Conservation (phyloP, 2,329 filamentous ascomycete species). For the Purpureocillium takamizusanense region DNA sequence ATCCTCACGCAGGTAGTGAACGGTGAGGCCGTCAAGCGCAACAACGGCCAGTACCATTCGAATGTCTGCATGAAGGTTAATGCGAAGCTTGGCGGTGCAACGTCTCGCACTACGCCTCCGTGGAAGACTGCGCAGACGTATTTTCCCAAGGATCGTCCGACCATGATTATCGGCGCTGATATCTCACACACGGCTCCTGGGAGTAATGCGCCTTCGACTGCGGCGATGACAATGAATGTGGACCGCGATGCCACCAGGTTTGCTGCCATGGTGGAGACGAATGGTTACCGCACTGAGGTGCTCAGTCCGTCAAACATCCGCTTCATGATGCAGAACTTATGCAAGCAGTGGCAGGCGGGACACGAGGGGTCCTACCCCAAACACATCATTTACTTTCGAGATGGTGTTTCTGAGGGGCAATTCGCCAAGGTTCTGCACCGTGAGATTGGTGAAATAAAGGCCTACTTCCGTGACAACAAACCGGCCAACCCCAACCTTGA, state of each 20-base stretch:
- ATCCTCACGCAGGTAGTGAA: conserved; percentile 79
- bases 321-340: conserved; percentile 54
- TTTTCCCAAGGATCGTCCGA: conserved; percentile 38
- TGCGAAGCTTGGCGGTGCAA: conserved; percentile 83
- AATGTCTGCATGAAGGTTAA: conserved; percentile 98
- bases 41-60: conserved; percentile 74
- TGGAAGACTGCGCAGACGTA: conserved; percentile 22
- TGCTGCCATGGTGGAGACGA: conserved; percentile 70
- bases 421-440: conserved; percentile 69
- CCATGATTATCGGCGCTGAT: conserved; percentile 84
- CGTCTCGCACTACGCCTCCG: conserved; percentile 35
- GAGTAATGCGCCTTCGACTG: conserved; percentile 61
- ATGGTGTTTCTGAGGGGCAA: conserved; percentile 84
- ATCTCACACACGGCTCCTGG: conserved; percentile 77
- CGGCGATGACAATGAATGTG: conserved; percentile 76
- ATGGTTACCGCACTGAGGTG: conserved; percentile 75
- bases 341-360: conserved; percentile 54
- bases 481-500: conserved; percentile 22
- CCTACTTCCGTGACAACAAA: conserved; percentile 35
- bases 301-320: conserved; percentile 59
- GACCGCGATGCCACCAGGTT: conserved; percentile 68
- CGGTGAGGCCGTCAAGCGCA: conserved; percentile 56
- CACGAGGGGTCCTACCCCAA: conserved; percentile 40
- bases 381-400: conserved; percentile 87
- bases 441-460: conserved; percentile 68